Conservation (phyloP, 2,329 filamentous ascomycete genomes). For the Penicillium expansum region DNA sequence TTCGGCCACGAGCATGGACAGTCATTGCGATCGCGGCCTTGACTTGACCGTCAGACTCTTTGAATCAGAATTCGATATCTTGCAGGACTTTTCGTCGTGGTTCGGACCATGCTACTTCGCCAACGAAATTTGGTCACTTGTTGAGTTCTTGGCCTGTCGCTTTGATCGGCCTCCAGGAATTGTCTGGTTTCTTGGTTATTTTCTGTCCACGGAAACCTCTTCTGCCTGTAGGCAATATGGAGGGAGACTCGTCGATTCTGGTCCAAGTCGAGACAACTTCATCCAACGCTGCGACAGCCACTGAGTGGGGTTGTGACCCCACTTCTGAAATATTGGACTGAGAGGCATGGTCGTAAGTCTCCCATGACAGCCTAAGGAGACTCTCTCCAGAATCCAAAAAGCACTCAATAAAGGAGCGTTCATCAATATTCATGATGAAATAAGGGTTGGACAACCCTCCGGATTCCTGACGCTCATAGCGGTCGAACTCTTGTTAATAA, state of each 20-base stretch:
- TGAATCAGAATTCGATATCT: not conserved
- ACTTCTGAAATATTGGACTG: constrained; percentile 3
- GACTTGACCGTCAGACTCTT: not conserved
- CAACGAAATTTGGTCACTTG: constrained; percentile 11
- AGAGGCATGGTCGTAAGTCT: constrained; percentile 4
- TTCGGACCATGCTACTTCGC: constrained; percentile 5
- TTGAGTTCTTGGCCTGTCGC: not conserved
- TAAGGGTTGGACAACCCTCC: not conserved
- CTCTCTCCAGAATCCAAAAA: constrained; percentile 7
- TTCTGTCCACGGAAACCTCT: not conserved
- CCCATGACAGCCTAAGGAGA: constrained; percentile 3
- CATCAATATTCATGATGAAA: constrained; percentile 5
- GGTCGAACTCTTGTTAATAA: not conserved
- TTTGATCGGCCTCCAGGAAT: not conserved
- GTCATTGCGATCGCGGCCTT: not conserved
- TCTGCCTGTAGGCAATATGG: not conserved
- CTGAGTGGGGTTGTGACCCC: not conserved
- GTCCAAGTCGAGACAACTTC: constrained; percentile 6
- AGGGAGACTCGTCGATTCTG: not conserved
- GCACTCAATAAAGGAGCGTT: constrained; percentile 9
- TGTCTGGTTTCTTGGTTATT: not conserved
- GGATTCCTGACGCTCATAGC: not conserved
- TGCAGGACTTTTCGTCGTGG: not conserved
- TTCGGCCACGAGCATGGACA: not conserved
- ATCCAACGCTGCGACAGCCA: not conserved